phyloP scores from a whole-genome alignment of 257 asterid genomes.

The Thymus quinquecostatus region DNA sequence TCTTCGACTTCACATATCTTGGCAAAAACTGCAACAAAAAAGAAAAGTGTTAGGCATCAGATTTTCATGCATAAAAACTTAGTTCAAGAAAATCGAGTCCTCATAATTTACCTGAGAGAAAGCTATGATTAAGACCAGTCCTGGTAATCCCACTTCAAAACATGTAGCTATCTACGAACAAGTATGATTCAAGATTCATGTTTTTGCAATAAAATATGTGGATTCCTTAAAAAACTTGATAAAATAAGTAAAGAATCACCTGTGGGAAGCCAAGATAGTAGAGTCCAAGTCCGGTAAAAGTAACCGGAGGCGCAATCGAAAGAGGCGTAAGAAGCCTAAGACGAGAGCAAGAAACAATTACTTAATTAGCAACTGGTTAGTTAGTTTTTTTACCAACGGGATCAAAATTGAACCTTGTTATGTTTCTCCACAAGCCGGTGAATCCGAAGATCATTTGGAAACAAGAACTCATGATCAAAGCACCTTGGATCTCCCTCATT shows the following conservation, averaged over 20 bases:
- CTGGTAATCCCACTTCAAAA: constrained; percentile 56
- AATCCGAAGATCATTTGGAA: constrained; percentile 72
- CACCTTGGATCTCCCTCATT: constrained; percentile 80
- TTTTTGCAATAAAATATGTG: no score
- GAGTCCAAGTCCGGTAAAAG: constrained; percentile 78
- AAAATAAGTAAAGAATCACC: constrained; percentile 40
- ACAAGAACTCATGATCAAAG: constrained; percentile 62
- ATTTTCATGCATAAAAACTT: not conserved
- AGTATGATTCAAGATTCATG: not conserved
- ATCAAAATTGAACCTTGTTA: constrained; percentile 50
- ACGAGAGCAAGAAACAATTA: not conserved
- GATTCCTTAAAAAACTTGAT: not conserved
- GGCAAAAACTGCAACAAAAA: constrained; percentile 57
- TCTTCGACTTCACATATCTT: constrained; percentile 46
- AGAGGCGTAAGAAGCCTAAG: constrained; percentile 70
- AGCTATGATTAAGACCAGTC: constrained; percentile 50
- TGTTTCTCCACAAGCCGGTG: constrained; percentile 73
- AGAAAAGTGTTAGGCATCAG: not conserved
- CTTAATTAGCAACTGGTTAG: not conserved
- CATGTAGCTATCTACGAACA: constrained; percentile 61
- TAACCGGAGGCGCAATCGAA: constrained; percentile 64
- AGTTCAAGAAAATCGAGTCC: no score
- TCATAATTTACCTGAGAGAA: constrained; percentile 63
- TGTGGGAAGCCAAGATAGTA: constrained; percentile 72
- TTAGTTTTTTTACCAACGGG: not conserved